phyloP scores from a whole-genome alignment of 2,329 filamentous ascomycete species.

The Pseudocercospora musae region DNA sequence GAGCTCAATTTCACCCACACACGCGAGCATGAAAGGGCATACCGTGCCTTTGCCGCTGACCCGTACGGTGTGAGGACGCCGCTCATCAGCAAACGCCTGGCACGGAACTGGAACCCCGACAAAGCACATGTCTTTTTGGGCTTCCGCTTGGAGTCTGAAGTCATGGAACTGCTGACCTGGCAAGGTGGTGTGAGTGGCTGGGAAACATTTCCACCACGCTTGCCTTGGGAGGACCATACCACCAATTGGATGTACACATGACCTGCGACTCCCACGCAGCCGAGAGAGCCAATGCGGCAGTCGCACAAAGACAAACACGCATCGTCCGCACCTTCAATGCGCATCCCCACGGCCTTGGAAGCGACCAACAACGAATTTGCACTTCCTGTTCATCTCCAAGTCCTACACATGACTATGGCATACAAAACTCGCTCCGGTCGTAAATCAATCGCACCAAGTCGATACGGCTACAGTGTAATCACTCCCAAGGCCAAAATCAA shows the following conservation, averaged over 20 bases:
- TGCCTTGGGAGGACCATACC: conserved; percentile 29
- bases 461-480: too few relatives aligned
- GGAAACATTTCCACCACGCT: conserved; percentile 24
- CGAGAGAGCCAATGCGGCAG: neutral
- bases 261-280: neutral
- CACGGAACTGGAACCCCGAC: conserved; percentile 39
- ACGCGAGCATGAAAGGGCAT: conserved; percentile 40
- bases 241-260: conserved; percentile 13
- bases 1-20: conserved; percentile 38
- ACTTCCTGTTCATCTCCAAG: too few relatives aligned
- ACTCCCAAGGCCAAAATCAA: too few relatives aligned
- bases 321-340: too few relatives aligned
- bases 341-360: too few relatives aligned
- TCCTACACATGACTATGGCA: too few relatives aligned
- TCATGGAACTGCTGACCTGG: conserved; percentile 29
- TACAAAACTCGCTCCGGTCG: too few relatives aligned
- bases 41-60: conserved; percentile 39
- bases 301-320: neutral
- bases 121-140: conserved; percentile 21
- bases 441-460: too few relatives aligned
- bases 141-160: conserved; percentile 23
- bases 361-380: too few relatives aligned
- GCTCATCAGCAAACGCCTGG: conserved; percentile 39
- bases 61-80: conserved; percentile 38
- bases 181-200: conserved; percentile 28